Base-by-base conservation (phyloP, 1,284 basidiomycete species). In the Trichosporon ovoides region DNA sequence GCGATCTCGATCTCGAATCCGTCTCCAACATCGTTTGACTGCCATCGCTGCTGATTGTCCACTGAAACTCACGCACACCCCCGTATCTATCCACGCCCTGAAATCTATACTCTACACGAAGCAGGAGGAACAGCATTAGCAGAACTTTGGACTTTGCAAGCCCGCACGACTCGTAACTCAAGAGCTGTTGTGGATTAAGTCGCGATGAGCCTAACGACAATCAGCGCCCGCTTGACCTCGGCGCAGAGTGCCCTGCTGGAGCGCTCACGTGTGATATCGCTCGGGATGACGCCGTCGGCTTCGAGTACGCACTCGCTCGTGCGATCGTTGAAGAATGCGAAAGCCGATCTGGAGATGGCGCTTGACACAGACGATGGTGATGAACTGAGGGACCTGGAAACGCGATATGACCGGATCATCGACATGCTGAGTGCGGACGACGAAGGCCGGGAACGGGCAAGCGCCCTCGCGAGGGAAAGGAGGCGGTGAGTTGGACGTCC, bases 231-330 rank as follows among this genome's bases (percentile, higher is more conserved):
- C 22, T 68, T 77, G 9, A 75, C 73, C 4, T 68, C 72, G n/a
- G 69, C 73, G 24, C 75, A 75, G 16, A 61, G 72, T 9, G 69
- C 74, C 55, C 66, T 78, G 2, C 67, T 78, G 50, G 76, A 78
- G 58, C 68, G 76, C 48, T 69, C 69, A 4, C 73, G 76, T 19
- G 68, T 78, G 50, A 56, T 77, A 53, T 71, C 70, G 1, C 69
- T 78, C 24, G 70, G 70, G 28, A 68, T 78, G 40, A 66, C 69
- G 18, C 73, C 76, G 0, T 70, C 66, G 3, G 68, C 75, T 0
- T 68, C 72, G 3, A 67, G 72, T 10, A 68, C 70, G 18, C 65
- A 67, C 13, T 67, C 70, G 58, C 72, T 78, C 49, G 62, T 69
- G 14, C 67, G 76, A 14, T 70, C 70, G 37, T 66, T 78, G 14